These are phyloP conservation scores for Colletotrichum trifolii DNA, from an alignment of 2,329 filamentous ascomycete species.

Conservation along the genomic window DNA sequence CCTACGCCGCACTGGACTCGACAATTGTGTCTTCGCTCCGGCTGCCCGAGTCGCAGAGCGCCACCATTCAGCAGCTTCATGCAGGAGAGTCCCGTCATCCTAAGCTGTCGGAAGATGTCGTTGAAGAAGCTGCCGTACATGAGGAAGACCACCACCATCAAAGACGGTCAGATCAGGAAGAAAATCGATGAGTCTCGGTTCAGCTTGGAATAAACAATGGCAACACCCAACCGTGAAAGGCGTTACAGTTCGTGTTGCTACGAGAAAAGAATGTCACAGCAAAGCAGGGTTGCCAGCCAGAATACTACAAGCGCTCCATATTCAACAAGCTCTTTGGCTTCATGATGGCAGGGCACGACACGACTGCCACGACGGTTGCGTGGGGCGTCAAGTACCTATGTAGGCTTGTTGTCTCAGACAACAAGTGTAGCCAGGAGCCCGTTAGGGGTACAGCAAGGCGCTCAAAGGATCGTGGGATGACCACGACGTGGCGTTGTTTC, in stretches of 20 bases:
- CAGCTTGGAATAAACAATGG: slow-evolving; percentile 37
- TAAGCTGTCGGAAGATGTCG: neutral
- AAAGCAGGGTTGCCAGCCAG: slow-evolving; percentile 29
- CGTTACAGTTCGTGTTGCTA: slow-evolving; percentile 46
- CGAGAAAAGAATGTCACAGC: slow-evolving; percentile 44
- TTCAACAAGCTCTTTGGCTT: slow-evolving; percentile 11
- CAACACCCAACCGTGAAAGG: slow-evolving; percentile 40
- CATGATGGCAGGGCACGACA: slow-evolving; percentile 25
- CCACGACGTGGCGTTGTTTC: slow-evolving; percentile 28
- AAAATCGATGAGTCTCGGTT: slow-evolving; percentile 39
- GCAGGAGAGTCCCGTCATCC: slow-evolving; percentile 12
- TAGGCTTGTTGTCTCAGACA: slow-evolving; percentile 3
- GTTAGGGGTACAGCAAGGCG: slow-evolving; percentile 1
- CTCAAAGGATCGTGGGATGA: slow-evolving; percentile 23
- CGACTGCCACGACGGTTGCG: slow-evolving; percentile 3
- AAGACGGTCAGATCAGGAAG: slow-evolving; percentile 43
- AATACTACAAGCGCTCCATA: slow-evolving; percentile 5
- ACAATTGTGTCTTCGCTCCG: slow-evolving; percentile 46
- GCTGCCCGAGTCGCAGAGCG: slow-evolving; percentile 40
- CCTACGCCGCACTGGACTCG: slow-evolving; percentile 43
- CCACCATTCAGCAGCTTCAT: slow-evolving; percentile 40
- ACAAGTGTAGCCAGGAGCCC: slow-evolving; percentile 35
- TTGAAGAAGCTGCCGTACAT: slow-evolving; percentile 41
- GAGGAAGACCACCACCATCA: slow-evolving; percentile 43
- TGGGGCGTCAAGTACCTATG: slow-evolving; percentile 40